Base-by-base conservation (phyloP, 1,139 yeast genomes). In the Debaryomyces nepalensis region DNA sequence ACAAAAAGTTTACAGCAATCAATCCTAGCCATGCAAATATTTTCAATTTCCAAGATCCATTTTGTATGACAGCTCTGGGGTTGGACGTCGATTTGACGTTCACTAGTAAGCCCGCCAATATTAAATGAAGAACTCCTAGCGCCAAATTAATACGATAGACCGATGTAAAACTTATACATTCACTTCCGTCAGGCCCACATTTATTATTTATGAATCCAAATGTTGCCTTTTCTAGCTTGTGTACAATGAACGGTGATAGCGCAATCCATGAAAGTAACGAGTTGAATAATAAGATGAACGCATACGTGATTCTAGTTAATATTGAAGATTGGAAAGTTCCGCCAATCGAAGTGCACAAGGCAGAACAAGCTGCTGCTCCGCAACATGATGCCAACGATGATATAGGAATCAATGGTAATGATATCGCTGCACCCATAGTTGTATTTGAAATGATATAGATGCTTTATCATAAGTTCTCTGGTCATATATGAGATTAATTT, bases 61-160 rank as follows among this genome's bases (percentile, higher is more conserved):
- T 93, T 59, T 93, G 99, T 33, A 93, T 75, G 16, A 77, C 79
- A 0, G 96, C 86, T 35, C 97, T 74, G 15, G 95, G 89, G 57
- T 90, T 85, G 31, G 79, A 67, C 1, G 96, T 85, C 1, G 95
- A 84, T 52, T 80, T 83, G 9, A 89, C 95, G 37, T 88, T 88
- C 7, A 86, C 60, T 40, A 93, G 69, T 35, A 86, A 58, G 2
- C 70, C 67, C 0, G 95, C 96, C 44, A 93, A 68, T 1, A 83
- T 54, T 33, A 91, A 58, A 66, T 95, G 99, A 48, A 90, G 67
- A 41, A 82, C 42, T 1, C 96, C 99, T 15, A 93, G 72, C 2
- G 98, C 95, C 61, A 90, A 87, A 64, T 89, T 90, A 53, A 95
- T 75, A 45, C 98, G 73, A 59, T 93, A 95, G 8, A 93, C 98